Evolutionary conservation across 2,329 filamentous ascomycete genomes (phyloP).

Genomic region (Ophiostoma sp.): DNA sequence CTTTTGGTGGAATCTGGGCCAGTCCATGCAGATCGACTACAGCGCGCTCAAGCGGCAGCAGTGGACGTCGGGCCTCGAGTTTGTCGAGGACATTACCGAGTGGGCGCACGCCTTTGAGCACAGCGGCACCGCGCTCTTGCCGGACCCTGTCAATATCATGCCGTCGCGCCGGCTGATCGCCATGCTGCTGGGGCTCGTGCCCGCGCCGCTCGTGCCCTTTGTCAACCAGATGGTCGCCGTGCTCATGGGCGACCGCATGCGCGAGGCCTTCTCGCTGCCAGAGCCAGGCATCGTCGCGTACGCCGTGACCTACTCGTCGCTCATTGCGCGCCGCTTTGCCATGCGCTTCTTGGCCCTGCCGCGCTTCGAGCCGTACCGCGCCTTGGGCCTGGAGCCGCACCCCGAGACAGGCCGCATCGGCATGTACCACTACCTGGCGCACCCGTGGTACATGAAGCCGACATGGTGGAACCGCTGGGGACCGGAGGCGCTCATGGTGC

Average conservation of each 20-base stretch:
- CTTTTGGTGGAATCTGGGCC: slow-evolving; percentile 66
- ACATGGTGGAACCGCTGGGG: slow-evolving; percentile 60
- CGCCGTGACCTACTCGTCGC: slow-evolving; percentile 41
- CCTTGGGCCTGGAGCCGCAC: slow-evolving; percentile 44
- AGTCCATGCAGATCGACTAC: slow-evolving; percentile 62
- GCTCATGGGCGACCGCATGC: slow-evolving; percentile 59
- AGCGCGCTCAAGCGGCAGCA: slow-evolving; percentile 17
- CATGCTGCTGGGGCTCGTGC: slow-evolving; percentile 54
- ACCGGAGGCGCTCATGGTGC: slow-evolving; percentile 46
- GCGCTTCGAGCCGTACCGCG: slow-evolving; percentile 41
- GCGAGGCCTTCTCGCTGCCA: slow-evolving; percentile 56
- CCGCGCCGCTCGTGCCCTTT: slow-evolving; percentile 42
- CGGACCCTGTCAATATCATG: slow-evolving; percentile 43
- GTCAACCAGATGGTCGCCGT: slow-evolving; percentile 50
- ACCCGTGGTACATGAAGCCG: slow-evolving; percentile 60
- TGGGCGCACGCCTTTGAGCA: slow-evolving; percentile 56
- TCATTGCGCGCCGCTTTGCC: slow-evolving; percentile 50
- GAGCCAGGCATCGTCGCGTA: slow-evolving; percentile 39
- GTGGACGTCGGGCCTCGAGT: slow-evolving; percentile 50
- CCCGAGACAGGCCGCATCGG: slow-evolving; percentile 49
- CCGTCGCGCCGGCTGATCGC: slow-evolving; percentile 56
- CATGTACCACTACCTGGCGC: slow-evolving; percentile 49
- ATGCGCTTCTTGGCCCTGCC: slow-evolving; percentile 58
- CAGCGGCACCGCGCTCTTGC: slow-evolving; percentile 47
- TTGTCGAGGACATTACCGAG: slow-evolving; percentile 43